Percentiles rank a stretch among this genome's conserved stretches.
phyloP scores from a whole-genome alignment of 2,329 filamentous ascomycete genomes.

The Fusarium concolor region DNA sequence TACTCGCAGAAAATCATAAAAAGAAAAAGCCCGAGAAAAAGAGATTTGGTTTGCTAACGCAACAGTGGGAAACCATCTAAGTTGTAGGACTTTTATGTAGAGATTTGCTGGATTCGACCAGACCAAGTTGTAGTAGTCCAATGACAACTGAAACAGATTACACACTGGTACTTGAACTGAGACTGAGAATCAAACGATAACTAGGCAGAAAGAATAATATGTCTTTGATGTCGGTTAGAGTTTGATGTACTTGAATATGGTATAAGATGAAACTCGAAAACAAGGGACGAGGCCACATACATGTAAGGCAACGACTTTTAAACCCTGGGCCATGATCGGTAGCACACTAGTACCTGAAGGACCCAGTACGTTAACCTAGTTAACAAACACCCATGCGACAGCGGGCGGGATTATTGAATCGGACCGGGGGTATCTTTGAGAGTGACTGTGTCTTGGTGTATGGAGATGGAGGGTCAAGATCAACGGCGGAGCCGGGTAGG shows the following conservation, averaged over 20 bases:
- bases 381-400: slow-evolving; percentile 37
- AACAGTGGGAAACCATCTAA: slow-evolving; percentile 3
- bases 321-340: slow-evolving; percentile 28
- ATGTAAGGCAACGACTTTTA: slow-evolving; percentile 38
- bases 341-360: slow-evolving; percentile 29
- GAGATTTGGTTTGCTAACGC: slow-evolving; percentile 1
- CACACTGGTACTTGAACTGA: background rate
- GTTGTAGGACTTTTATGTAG: slow-evolving; percentile 10
- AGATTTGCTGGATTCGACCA: slow-evolving; percentile 1
- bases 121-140: background rate
- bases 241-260: slow-evolving; percentile 18
- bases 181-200: background rate
- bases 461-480: slow-evolving; percentile 25
- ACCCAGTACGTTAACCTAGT: slow-evolving; percentile 5
- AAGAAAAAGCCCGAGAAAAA: slow-evolving; percentile 4
- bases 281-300: slow-evolving; percentile 37
- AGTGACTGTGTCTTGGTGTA: slow-evolving; percentile 15
- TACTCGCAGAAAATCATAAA: slow-evolving; percentile 37
- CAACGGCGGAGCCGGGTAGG: slow-evolving; percentile 35
- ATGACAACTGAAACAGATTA: slow-evolving; percentile 3
- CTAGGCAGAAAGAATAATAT: slow-evolving; percentile 17
- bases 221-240: slow-evolving; percentile 9
- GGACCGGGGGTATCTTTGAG: slow-evolving; percentile 31
- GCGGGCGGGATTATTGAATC: slow-evolving; percentile 42
- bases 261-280: slow-evolving; percentile 21